Base-by-base conservation (phyloP, 179 eudicot genomes). In the Beta lomatogona region DNA sequence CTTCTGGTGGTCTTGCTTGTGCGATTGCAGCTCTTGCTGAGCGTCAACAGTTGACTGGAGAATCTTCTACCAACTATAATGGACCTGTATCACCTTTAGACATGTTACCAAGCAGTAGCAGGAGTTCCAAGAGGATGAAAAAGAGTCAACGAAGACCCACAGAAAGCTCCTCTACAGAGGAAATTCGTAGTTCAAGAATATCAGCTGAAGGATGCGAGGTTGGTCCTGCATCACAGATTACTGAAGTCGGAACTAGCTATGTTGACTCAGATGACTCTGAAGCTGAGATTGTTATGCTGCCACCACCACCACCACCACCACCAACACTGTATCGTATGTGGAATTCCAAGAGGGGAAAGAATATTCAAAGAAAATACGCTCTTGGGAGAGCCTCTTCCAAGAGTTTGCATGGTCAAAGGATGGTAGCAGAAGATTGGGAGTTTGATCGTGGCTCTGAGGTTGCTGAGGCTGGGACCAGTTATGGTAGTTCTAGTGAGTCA, bases 21-120 rank as follows among this genome's bases (percentile, higher is more conserved):
- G 97, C 99, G 45, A 91, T 96, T 74, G 96, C 99, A 21, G 92
- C 98, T 77, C 91, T 96, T 60, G 98, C 97, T 15, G 98, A 96
- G 83, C 94, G 91, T 15, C 99, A 91, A 79, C 98, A 93, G 72
- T 80, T 48, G 18, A 85, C 84, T 4, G 91, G 90, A 77, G 93
- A 91, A 76, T 86, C 94, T 59, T 82, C 93, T 59, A 74, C 81
- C 79, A 85, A 74, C 84, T 84, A 85, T 67, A 76, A 21, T 65
- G 90, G 69, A 45, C 86, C 85, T 57, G 66, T 78, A 18, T 80
- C 91, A 10, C 61, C 85, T 28, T 77, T 80, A 55, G 87, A 89
- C 89, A 82, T 85, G 85, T 85, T 80, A 81, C 86, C 94, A 4
- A 85, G 88, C 71, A 85, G 76, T 84, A 88, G 89, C 83, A 75